phyloP scores from a whole-genome alignment of 2,329 filamentous ascomycete species.

The Pezizomycotina sp. region DNA sequence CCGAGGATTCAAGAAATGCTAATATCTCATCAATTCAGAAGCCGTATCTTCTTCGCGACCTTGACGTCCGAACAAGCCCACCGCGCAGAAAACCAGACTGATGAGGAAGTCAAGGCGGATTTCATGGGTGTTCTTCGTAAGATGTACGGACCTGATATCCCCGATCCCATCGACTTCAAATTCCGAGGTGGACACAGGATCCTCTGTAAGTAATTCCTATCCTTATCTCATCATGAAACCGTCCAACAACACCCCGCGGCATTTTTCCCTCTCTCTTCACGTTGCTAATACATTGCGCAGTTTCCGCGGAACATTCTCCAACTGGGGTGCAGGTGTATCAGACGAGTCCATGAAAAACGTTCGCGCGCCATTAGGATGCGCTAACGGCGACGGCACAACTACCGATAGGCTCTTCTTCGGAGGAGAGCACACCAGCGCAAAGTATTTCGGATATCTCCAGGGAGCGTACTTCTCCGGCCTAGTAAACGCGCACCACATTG shows the following conservation, averaged over 20 bases:
- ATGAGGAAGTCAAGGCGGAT: constrained; percentile 42
- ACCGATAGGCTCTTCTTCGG: constrained; percentile 20
- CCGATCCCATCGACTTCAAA: constrained; percentile 45
- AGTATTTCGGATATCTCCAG: constrained; percentile 23
- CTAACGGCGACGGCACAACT: constrained; percentile 2
- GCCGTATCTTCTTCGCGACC: constrained; percentile 48
- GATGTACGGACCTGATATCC: constrained; percentile 46
- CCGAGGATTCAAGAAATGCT: not conserved
- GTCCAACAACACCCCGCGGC: too few species aligned
- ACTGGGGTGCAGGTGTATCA: constrained; percentile 21
- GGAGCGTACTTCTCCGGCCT: constrained; percentile 20
- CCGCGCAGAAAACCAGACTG: constrained; percentile 41
- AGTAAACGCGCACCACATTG: constrained; percentile 14
- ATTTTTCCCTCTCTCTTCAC: too few species aligned
- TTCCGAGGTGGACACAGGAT: constrained; percentile 40
- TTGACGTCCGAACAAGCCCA: constrained; percentile 42
- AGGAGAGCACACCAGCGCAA: constrained; percentile 21
- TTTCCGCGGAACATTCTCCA: constrained; percentile 21
- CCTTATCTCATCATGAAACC: too few species aligned
- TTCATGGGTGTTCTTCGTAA: constrained; percentile 40
- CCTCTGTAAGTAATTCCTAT: too few species aligned
- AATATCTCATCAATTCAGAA: constrained; percentile 4
- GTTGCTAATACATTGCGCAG: too few species aligned
- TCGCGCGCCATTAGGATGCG: constrained; percentile 9
- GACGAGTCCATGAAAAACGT: constrained; percentile 21